These are phyloP conservation scores for Naganishia vaughanmartiniae DNA, from an alignment of 768 basidiomycete genomes.

Conservation along the genomic window DNA sequence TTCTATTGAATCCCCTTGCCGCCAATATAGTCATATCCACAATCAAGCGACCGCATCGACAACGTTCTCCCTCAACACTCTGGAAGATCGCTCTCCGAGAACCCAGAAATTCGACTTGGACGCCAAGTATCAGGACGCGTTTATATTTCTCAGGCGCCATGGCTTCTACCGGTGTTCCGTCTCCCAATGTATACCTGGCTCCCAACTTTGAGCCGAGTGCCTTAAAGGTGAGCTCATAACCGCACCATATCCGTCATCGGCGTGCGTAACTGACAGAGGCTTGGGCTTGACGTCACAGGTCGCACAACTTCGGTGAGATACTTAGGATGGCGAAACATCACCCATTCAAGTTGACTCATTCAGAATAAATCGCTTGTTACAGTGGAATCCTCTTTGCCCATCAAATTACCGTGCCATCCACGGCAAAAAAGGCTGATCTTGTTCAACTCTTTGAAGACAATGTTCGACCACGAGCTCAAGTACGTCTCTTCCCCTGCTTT, in stretches of 20 bases:
- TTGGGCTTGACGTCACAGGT: slow-evolving; percentile 33
- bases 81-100: background rate
- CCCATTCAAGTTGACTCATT: background rate
- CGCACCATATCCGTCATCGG: background rate
- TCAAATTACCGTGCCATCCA: slow-evolving; percentile 33
- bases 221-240: slow-evolving; percentile 39
- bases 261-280: background rate
- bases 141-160: background rate
- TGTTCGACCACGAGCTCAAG: slow-evolving; percentile 41
- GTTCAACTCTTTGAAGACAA: slow-evolving; percentile 40
- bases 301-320: slow-evolving; percentile 41
- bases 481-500: slow-evolving; percentile 22
- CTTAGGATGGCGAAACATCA: slow-evolving; percentile 1
- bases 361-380: background rate
- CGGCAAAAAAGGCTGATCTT: slow-evolving; percentile 48
- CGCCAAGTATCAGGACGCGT: background rate
- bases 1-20: too few species aligned
- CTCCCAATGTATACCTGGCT: slow-evolving; percentile 37
- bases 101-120: background rate
- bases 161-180: slow-evolving; percentile 26
- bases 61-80: background rate
- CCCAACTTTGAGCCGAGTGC: slow-evolving; percentile 42
- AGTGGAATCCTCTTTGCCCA: slow-evolving; percentile 44
- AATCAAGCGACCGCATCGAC: background rate
- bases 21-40: background rate